Base-by-base conservation (phyloP, 805 yeast genomes). In the Saccharomycopsis lassenensis region DNA sequence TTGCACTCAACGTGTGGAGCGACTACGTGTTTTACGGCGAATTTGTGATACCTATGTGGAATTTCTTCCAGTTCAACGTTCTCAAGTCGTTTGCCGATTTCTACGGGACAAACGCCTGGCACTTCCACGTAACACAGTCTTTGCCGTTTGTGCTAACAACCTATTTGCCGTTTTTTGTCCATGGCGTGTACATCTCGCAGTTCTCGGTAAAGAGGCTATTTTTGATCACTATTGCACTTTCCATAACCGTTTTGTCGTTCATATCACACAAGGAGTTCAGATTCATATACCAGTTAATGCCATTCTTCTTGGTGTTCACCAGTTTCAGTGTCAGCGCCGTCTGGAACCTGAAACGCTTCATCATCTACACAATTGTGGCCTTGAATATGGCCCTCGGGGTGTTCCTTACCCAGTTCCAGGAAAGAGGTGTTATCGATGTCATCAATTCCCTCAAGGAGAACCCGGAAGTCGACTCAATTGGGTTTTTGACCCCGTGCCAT, bases 401-500 rank as follows among this genome's bases (percentile, higher is more conserved):
- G 4, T 65, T 76, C 45, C 66, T 85, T 46, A 65, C 84, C 1
- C 64, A 64, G n/a, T 57, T 73, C 24, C 89, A 91, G 51, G 98
- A 91, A 58, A 62, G 81, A 14, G 99, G 98, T 1, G 94, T 75
- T 14, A 71, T 87, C 11, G 75, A 69, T 25, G 77, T 86, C 0
- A 65, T 80, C 8, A 56, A 69, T 10, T 64, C 62, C 32, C 49
- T 87, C 16, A 64, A 75, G 27, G 41, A 56, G 16, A 52, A 61
- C 23, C 48, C 57, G 3, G 47, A 52, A 3, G 64, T 71, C 7
- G 43, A 56, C 6, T 65, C 80, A 1, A 58, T 87, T 20, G 94
- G 95, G 0, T 83, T 91, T 47, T 55, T 91, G 11, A 85, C 87
- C 52, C 98, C 99, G 0, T 91, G 99, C 50, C 99, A 91, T 55